Evolutionary conservation across 768 basidiomycete genomes (phyloP), one percentile per base, ranked within the genome.

Genomic region (Rickenella mellea): DNA sequence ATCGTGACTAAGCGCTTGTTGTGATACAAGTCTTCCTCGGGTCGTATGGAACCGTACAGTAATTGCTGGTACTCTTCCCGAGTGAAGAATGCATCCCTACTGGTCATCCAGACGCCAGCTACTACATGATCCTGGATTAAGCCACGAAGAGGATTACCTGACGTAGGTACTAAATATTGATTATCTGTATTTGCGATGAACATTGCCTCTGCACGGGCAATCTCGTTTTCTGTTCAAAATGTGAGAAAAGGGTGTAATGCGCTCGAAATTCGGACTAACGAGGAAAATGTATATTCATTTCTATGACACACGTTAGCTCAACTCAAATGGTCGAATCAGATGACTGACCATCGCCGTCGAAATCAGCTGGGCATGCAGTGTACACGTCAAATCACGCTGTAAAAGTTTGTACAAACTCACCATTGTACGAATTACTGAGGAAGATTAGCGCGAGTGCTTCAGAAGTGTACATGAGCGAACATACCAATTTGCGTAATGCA

Each of bases 281-380:
- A 52, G 96, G 93, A 53, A 99, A 99, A 67, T 99, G 96, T 38
- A 99, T 91, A 64, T 99, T 99, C 94, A 99, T 99, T 61, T 99
- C 94, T 90, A 49, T 48, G 20, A 42, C 42, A 45, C 30, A 22
- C 44, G 31, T 52, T 32, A 52, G 51, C 26, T 57, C 50, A 50
- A n/a, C 45, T 36, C 43, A 30, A 45, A 28, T 22, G 20, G 15
- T 32, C 42, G 8, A 25, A 27, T 26, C 32, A 35, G 14, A 32
- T 27, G 40, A 57, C 72, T 53, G 47, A 82, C 83, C 84, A 64
- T 94, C 90, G 49, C 90, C 90, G 52, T 94, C 90, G 54, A 94
- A 94, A 61, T 94, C 90, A 54, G 90, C 83, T 83, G 49, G 33
- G 29, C 43, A 29, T 27, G 20, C 22, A 41, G 29, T 9, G 39